A percentile compares a stretch with the other conserved stretches of the same genome.
These are phyloP conservation scores for Smallanthus sonchifolius DNA, from an alignment of 129 eudicot genomes.

Conservation along the genomic window DNA sequence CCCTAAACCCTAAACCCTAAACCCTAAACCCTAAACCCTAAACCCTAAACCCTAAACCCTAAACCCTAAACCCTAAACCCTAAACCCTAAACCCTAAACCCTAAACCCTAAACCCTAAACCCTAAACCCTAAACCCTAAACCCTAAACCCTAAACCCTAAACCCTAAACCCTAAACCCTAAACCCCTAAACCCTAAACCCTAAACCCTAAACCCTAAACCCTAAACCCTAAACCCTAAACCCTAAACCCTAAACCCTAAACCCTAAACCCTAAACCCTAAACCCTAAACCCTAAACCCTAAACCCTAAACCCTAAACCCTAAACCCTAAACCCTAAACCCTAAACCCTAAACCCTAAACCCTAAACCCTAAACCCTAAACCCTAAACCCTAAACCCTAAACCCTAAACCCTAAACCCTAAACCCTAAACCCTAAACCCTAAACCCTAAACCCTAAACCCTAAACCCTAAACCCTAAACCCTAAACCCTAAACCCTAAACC, in stretches of 20 bases:
- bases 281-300: neutral
- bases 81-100: neutral
- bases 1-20: neutral
- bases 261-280: neutral
- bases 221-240: neutral
- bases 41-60: slow-evolving; percentile 1
- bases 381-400: neutral
- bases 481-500: neutral
- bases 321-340: neutral
- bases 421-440: neutral
- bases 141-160: too few relatives aligned
- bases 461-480: neutral
- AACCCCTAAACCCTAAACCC: neutral
- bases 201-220: neutral
- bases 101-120: neutral
- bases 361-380: neutral
- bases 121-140: neutral
- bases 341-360: neutral
- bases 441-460: neutral
- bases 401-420: neutral
- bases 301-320: neutral
- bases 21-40: neutral
- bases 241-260: neutral
- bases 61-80: neutral
- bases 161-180: neutral